Base-by-base conservation (phyloP, 345 rosid species). In the Brassica carinata region DNA sequence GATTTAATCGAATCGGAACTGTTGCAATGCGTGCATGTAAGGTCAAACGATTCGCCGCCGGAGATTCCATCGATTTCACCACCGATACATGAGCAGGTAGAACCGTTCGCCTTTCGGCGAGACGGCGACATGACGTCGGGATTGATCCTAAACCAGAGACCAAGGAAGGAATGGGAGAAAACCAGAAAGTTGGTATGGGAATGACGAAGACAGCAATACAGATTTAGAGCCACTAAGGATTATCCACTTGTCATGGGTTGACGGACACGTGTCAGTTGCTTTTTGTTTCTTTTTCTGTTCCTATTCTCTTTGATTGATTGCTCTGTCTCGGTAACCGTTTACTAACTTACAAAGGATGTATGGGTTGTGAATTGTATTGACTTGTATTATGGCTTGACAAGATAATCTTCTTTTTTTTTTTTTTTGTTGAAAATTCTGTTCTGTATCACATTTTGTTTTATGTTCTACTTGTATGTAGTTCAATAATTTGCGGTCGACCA, bases 1-100 rank as follows among this genome's bases (percentile, higher is more conserved):
- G 83, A 72, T 75, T 74, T 81, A 64, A 9, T 15, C 48, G 48
- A 30, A 70, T 84, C 79, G 6, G 84, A 79, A 1, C 65, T 55
- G 57, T 80, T 73, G 84, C 88, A 87, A 67, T 85, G 90, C 64
- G 68, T 30, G 77, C 88, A 83, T 69, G 67, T 68, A 31, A 9
- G 61, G 23, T 63, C 67, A 53, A 53, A 53, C 58, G 58, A 8
- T 53, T 53, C 19, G 17, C 27, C 38, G 61, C 71, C 58, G 58
- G 58, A 6, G 57, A 14, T 48, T 48, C 57, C 79, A 15, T 83
- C 84, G 83, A 73, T 81, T 3, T 29, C 31, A 29, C 31, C 31
- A 3, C 31, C 5, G 59, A 13, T 14, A 76, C 75, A 70, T 18
- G 83, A 71, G 64, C 84, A 72, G 2, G 61, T 48, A 72, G 66